phyloP scores from a whole-genome alignment of 1,284 basidiomycete species.

The Flammula alnicola region DNA sequence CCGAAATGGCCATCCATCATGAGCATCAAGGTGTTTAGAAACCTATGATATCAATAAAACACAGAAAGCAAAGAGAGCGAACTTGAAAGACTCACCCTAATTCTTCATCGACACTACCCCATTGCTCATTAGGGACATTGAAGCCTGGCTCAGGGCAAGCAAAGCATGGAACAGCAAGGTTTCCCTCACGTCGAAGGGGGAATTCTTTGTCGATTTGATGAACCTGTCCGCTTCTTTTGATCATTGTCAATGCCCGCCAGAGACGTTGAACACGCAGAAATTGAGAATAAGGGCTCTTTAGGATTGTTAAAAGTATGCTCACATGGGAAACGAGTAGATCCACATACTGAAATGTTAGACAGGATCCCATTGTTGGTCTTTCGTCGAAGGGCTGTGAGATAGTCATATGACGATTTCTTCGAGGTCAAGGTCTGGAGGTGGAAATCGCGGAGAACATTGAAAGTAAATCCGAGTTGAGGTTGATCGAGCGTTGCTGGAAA shows the following conservation, averaged over 20 bases:
- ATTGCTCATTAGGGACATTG: slow-evolving; percentile 17
- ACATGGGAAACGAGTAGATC: neutral
- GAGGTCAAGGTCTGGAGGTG: too few species aligned
- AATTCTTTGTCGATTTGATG: slow-evolving; percentile 20
- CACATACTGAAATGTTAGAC: neutral
- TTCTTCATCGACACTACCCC: slow-evolving; percentile 6
- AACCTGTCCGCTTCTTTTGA: slow-evolving; percentile 17
- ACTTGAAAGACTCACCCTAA: neutral
- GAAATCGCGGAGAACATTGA: slow-evolving; percentile 2
- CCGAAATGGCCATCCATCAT: slow-evolving; percentile 18
- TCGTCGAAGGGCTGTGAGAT: neutral
- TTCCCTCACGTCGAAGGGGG: slow-evolving; percentile 13
- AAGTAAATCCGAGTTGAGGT: slow-evolving; percentile 1
- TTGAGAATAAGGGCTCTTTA: slow-evolving; percentile 15
- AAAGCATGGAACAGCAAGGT: slow-evolving; percentile 17
- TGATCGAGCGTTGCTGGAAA: slow-evolving; percentile 2
- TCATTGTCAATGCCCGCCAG: slow-evolving; percentile 11
- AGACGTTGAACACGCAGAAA: slow-evolving; percentile 18
- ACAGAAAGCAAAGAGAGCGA: neutral
- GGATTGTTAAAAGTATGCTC: too few species aligned
- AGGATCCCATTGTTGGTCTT: slow-evolving; percentile 4
- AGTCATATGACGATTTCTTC: slow-evolving; percentile 8
- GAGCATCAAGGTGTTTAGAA: too few species aligned
- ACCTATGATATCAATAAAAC: slow-evolving; percentile 5
- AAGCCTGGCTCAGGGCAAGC: slow-evolving; percentile 24